phyloP scores from a whole-genome alignment of 1,284 basidiomycete species.

The Leccinum subrobustum region DNA sequence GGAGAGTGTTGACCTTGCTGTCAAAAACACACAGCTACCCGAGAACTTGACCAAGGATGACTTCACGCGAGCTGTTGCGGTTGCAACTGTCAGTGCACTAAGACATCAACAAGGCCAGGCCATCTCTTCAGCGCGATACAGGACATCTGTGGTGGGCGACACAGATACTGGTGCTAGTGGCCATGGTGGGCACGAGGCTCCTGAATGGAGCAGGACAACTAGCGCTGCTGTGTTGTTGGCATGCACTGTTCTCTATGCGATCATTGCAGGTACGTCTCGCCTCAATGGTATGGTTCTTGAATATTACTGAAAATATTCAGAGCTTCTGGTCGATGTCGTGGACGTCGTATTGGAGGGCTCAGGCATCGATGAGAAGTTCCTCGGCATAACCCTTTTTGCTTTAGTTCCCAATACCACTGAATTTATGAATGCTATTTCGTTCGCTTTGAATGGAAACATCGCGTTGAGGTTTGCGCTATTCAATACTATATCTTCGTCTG shows the following conservation, averaged over 20 bases:
- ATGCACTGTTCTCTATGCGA: conserved; percentile 92
- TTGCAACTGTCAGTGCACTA: conserved; percentile 84
- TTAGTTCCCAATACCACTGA: conserved; percentile 99
- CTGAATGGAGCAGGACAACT: conserved; percentile 88
- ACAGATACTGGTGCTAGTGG: conserved; percentile 49
- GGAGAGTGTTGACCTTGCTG: conserved; percentile 74
- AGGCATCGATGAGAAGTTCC: conserved; percentile 96
- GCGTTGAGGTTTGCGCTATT: conserved; percentile 73
- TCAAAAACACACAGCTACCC: conserved; percentile 64
- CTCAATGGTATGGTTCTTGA: not conserved
- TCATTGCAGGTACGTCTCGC: conserved; percentile 81
- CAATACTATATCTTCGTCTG: not conserved
- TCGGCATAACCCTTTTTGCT: conserved; percentile 95
- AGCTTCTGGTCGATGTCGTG: conserved; percentile 93
- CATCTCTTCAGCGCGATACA: conserved; percentile 45
- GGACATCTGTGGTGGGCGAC: conserved; percentile 32
- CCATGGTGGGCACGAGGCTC: conserved; percentile 90
- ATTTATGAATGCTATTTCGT: conserved; percentile 99
- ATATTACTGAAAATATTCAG: conserved; percentile 41
- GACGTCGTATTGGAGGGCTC: conserved; percentile 94
- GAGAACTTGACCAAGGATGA: conserved; percentile 79
- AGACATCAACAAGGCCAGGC: conserved; percentile 67
- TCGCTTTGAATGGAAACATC: conserved; percentile 96
- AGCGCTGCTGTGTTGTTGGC: conserved; percentile 85
- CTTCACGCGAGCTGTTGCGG: conserved; percentile 87